Percentiles rank a stretch among this genome's conserved stretches.
These are phyloP conservation scores for Claviceps digitariae DNA, from an alignment of 2,329 filamentous ascomycete genomes.

Conservation along the genomic window DNA sequence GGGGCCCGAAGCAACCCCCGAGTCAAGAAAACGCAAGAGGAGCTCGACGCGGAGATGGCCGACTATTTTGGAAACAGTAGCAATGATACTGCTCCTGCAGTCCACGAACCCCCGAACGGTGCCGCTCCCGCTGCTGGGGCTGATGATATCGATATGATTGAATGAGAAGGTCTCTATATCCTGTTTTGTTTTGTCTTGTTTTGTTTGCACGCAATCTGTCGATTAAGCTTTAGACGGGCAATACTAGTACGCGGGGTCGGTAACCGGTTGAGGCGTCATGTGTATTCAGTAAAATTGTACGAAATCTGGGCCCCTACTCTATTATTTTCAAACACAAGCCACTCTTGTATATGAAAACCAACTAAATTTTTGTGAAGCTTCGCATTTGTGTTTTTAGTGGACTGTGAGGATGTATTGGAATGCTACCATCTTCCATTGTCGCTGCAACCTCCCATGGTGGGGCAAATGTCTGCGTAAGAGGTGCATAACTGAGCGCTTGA, in stretches of 20 bases:
- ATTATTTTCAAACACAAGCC: not conserved
- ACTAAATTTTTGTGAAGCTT: not conserved
- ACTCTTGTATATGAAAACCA: not conserved
- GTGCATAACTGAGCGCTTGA: not conserved
- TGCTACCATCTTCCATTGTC: not conserved
- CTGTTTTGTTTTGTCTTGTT: not conserved
- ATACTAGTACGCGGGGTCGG: not conserved
- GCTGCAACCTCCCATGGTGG: not conserved
- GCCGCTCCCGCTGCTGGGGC: slow-evolving; percentile 19
- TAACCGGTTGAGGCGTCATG: not conserved
- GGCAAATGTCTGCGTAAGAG: not conserved
- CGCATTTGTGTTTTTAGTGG: not conserved
- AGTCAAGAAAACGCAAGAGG: slow-evolving; percentile 75
- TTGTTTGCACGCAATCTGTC: not conserved
- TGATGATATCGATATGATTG: slow-evolving; percentile 61
- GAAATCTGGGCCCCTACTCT: not conserved
- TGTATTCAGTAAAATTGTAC: not conserved
- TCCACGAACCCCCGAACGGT: slow-evolving; percentile 16
- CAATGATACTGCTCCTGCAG: slow-evolving; percentile 17
- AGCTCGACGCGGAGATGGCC: slow-evolving; percentile 92
- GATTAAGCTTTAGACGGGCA: not conserved
- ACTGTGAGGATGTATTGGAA: not conserved
- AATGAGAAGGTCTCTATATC: slow-evolving; percentile 23
- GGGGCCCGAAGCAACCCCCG: slow-evolving; percentile 34
- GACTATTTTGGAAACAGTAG: slow-evolving; percentile 62